phyloP scores from a whole-genome alignment of 495 filamentous ascomycete species.

The Achaetomiella virescens region DNA sequence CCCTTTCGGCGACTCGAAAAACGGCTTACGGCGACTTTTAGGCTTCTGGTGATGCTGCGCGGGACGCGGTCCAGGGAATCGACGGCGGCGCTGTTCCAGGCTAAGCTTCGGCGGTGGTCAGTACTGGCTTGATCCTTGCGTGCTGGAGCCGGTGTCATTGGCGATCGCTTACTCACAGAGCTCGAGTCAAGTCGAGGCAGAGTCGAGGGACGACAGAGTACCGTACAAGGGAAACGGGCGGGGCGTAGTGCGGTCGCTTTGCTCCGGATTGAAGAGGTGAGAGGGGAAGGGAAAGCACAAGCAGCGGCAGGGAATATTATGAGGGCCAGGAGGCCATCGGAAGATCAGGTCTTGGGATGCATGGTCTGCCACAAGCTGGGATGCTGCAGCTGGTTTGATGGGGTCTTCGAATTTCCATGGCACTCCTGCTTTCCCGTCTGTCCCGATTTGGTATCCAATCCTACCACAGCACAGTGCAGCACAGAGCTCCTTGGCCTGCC shows the following conservation, averaged over 20 bases:
- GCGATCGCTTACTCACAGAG: not conserved
- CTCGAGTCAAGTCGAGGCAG: not conserved
- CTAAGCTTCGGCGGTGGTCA: too few relatives aligned
- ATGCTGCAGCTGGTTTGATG: slow-evolving; percentile 8
- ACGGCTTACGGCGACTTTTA: too few relatives aligned
- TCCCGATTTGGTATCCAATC: not conserved
- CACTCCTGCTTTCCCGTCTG: slow-evolving; percentile 26
- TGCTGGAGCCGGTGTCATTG: not conserved
- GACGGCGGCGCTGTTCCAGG: too few relatives aligned
- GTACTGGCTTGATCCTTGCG: not conserved
- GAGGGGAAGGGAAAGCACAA: not conserved
- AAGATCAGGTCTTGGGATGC: slow-evolving; percentile 3
- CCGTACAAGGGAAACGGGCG: too few relatives aligned
- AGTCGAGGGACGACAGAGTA: too few relatives aligned
- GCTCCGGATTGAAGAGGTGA: not conserved
- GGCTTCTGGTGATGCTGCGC: too few relatives aligned
- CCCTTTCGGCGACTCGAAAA: too few relatives aligned
- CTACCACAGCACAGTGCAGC: slow-evolving; percentile 1
- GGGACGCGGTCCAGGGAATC: too few relatives aligned
- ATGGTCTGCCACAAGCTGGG: slow-evolving; percentile 8
- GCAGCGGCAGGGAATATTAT: slow-evolving; percentile 2
- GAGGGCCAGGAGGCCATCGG: not conserved
- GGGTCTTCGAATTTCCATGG: slow-evolving; percentile 21
- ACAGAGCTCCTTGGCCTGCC: not conserved
- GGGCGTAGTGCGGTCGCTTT: too few relatives aligned